Evolutionary conservation across 768 basidiomycete genomes (phyloP), one percentile per base, ranked within the genome.

Genomic region (Boletus bicolor): DNA sequence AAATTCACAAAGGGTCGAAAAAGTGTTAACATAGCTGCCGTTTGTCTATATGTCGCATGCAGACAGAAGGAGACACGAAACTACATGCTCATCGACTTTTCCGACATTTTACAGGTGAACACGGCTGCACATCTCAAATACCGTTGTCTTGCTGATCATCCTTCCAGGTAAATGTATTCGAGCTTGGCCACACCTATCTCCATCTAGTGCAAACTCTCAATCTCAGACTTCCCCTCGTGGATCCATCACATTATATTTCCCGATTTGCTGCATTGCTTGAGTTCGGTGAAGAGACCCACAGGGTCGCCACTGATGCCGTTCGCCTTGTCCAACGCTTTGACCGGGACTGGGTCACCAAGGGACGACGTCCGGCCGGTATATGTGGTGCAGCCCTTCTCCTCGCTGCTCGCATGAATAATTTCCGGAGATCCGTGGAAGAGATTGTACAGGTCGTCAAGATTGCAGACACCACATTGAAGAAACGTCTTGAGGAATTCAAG

Each of bases 371-470:
- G 0, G 93, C 97, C 0, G 97, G 97, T 21, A 95, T 99, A 57
- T 99, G 97, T 67, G 97, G 97, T 32, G 97, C 97, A 0, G 93
- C 92, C 28, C 81, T 98, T 30, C 80, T 98, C 39, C 83, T 99
- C 15, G 97, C 97, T 0, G 97, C 94, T 34, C 85, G 97, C 26
- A 98, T 99, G 97, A 98, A 96, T 75, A 97, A 97, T 71, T 98
- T 96, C 67, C 78, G 95, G 42, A 79, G 97, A 44, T 91, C 88
- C 26, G 80, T 98, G 11, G 91, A 95, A 67, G 97, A 99, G 72
- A 90, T 99, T 45, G 94, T 98, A 19, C 97, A 99, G 68, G 94
- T 99, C 15, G 97, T 98, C 61, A 99, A 98, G 75, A 97, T 98
- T 61, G 93, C 94, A n/a, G 94, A 98, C 65, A 87, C 86, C 11